Percentiles rank a stretch among this genome's conserved stretches.
Evolutionary conservation across 2,329 filamentous ascomycete species (phyloP).

Genomic region (Paraphaeosphaeria sporulosa): DNA sequence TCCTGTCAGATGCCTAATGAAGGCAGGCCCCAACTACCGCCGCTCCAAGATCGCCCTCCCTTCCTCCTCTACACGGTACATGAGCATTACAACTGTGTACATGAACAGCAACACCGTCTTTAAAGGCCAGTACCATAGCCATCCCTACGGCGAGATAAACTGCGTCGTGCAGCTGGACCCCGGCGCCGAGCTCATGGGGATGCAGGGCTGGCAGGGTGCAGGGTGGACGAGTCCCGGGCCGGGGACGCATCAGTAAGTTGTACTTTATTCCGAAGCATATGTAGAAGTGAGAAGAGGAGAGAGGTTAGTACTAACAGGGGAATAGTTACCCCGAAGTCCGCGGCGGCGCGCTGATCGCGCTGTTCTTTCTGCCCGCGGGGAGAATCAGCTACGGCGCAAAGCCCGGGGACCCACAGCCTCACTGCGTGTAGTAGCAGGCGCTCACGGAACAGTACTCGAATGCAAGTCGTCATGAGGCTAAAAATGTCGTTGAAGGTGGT

Average conservation of each 20-base stretch:
- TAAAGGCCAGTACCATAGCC: slow-evolving; percentile 61
- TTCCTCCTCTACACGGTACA: slow-evolving; percentile 56
- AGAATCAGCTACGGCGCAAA: slow-evolving; percentile 32
- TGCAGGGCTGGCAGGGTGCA: slow-evolving; percentile 64
- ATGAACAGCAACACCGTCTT: slow-evolving; percentile 62
- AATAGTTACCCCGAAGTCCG: slow-evolving; percentile 59
- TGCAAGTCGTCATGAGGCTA: background rate
- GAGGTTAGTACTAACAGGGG: background rate
- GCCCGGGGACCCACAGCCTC: slow-evolving; percentile 8
- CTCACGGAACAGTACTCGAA: background rate
- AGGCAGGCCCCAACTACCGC: slow-evolving; percentile 29
- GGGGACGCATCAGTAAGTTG: slow-evolving; percentile 60
- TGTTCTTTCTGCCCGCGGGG: slow-evolving; percentile 65
- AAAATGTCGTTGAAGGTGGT: slow-evolving; percentile 10
- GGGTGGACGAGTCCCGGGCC: slow-evolving; percentile 65
- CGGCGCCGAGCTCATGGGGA: slow-evolving; percentile 60
- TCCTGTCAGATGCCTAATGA: too few relatives aligned
- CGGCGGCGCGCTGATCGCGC: slow-evolving; percentile 58
- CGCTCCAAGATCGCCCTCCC: slow-evolving; percentile 57
- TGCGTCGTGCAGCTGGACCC: slow-evolving; percentile 61
- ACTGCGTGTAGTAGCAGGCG: slow-evolving; percentile 31
- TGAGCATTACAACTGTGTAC: slow-evolving; percentile 66
- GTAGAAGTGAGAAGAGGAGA: too few relatives aligned
- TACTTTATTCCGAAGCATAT: too few relatives aligned
- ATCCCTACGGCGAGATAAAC: slow-evolving; percentile 65